These are phyloP conservation scores for Trichoderma sp. DNA, from an alignment of 2,329 filamentous ascomycete genomes.

Conservation along the genomic window DNA sequence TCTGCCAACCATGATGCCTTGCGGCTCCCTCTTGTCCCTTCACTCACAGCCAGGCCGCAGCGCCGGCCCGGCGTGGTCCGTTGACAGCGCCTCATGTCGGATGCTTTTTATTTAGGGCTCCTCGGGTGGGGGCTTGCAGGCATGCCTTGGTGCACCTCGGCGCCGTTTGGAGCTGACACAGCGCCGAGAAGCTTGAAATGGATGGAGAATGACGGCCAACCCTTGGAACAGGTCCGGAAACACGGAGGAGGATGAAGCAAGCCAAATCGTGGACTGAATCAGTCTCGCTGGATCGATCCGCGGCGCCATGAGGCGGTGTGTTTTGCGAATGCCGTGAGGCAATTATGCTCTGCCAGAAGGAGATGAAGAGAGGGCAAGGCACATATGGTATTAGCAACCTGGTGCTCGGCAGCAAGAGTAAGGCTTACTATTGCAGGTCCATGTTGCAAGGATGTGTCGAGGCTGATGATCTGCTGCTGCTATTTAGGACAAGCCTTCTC, in stretches of 20 bases:
- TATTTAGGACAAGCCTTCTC: conserved; percentile 8
- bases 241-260: conserved; percentile 12
- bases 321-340: not conserved
- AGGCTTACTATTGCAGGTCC: not conserved
- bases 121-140: conserved; percentile 7
- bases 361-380: too few species aligned
- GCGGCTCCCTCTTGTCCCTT: conserved; percentile 1
- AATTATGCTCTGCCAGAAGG: not conserved
- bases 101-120: conserved; percentile 24
- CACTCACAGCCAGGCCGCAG: conserved; percentile 16
- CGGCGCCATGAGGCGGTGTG: conserved; percentile 8
- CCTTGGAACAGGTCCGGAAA: conserved; percentile 21
- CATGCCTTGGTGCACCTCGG: conserved; percentile 17
- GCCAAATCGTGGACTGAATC: not conserved
- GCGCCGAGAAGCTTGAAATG: not conserved
- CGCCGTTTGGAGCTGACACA: conserved; percentile 22
- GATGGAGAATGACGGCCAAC: conserved; percentile 10
- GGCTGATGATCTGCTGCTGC: conserved; percentile 7
- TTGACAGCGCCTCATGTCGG: conserved; percentile 15
- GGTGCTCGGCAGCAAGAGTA: not conserved
- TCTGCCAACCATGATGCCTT: conserved; percentile 8
- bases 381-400: not conserved
- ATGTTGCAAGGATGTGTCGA: not conserved
- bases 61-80: conserved; percentile 3
- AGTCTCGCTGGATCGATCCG: not conserved